Evolutionary conservation across 345 rosid species (phyloP).

Genomic region (Citrus maxima): DNA sequence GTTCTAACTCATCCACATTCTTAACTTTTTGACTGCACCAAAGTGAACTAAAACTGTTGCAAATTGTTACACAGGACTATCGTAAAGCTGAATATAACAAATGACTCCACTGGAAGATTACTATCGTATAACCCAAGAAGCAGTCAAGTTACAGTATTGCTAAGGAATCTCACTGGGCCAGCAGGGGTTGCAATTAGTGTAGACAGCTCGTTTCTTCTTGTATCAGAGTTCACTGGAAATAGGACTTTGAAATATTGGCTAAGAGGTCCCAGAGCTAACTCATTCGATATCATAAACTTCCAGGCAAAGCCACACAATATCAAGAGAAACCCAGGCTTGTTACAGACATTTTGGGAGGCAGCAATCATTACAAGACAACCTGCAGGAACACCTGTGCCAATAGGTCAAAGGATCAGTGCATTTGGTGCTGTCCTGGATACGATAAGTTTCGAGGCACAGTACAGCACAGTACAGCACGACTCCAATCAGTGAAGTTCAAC

Average conservation of each 20-base stretch:
- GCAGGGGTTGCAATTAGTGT: conserved; percentile 14
- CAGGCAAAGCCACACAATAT: conserved; percentile 15
- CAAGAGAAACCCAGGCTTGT: neutral
- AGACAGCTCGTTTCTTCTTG: neutral
- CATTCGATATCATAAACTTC: neutral
- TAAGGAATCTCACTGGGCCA: conserved; percentile 8
- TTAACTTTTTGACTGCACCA: too few relatives aligned
- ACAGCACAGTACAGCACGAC: conserved; percentile 6
- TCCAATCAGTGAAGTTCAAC: conserved; percentile 15
- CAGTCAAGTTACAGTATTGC: too few relatives aligned
- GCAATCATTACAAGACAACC: neutral
- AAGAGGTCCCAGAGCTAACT: conserved; percentile 3
- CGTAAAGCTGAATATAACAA: too few relatives aligned
- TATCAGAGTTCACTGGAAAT: conserved; percentile 4
- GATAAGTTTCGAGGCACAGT: neutral
- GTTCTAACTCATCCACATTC: too few relatives aligned
- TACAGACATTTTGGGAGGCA: conserved; percentile 13
- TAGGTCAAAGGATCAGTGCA: conserved; percentile 8
- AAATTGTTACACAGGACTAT: too few relatives aligned
- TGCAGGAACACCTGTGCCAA: neutral
- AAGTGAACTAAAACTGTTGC: too few relatives aligned
- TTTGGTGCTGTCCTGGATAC: neutral
- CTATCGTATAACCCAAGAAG: too few relatives aligned
- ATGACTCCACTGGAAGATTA: too few relatives aligned
- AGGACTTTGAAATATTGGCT: conserved; percentile 16